A percentile compares a stretch with the other conserved stretches of the same genome.
Conservation (phyloP, 208 protist genomes). For the Trypanosoma scelopori region DNA sequence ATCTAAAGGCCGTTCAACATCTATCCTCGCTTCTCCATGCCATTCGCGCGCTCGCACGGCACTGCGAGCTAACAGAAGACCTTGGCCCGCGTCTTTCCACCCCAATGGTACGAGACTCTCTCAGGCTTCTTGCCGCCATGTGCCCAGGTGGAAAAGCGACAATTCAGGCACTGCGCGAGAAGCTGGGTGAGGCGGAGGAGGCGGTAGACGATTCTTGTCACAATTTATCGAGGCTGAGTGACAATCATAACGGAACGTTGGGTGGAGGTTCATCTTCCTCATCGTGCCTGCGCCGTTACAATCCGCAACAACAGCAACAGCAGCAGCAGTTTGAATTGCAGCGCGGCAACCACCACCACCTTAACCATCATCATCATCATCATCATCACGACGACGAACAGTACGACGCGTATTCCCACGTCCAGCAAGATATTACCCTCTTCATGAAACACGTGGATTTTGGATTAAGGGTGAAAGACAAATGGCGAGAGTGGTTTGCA, state of each 20-base stretch:
- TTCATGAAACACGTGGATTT: constrained; percentile 88
- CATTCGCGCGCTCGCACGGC: constrained; percentile 79
- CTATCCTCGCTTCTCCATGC: constrained; percentile 78
- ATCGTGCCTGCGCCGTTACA: constrained; percentile 3
- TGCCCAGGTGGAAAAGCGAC: constrained; percentile 61
- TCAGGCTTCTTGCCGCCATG: constrained; percentile 75
- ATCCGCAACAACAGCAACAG: constrained; percentile 5
- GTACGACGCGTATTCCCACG: constrained; percentile 17
- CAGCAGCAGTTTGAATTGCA: constrained; percentile 9
- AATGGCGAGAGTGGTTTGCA: constrained; percentile 86
- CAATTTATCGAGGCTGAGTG: not conserved
- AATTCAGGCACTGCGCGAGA: constrained; percentile 68
- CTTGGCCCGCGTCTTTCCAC: constrained; percentile 81
- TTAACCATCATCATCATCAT: no score
- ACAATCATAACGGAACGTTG: not conserved
- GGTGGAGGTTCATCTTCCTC: not conserved
- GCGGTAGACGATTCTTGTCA: not conserved
- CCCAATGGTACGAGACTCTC: constrained; percentile 64
- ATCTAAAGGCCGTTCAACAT: constrained; percentile 87
- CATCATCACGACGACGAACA: constrained; percentile 19
- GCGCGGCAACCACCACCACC: constrained; percentile 10
- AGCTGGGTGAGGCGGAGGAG: constrained; percentile 54
- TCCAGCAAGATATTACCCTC: constrained; percentile 55
- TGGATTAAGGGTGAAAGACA: constrained; percentile 74
- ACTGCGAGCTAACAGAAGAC: constrained; percentile 83